These are phyloP conservation scores for Coemansia sp. DNA, from an alignment of 371 early-diverging fungal genomes.

Conservation along the genomic window DNA sequence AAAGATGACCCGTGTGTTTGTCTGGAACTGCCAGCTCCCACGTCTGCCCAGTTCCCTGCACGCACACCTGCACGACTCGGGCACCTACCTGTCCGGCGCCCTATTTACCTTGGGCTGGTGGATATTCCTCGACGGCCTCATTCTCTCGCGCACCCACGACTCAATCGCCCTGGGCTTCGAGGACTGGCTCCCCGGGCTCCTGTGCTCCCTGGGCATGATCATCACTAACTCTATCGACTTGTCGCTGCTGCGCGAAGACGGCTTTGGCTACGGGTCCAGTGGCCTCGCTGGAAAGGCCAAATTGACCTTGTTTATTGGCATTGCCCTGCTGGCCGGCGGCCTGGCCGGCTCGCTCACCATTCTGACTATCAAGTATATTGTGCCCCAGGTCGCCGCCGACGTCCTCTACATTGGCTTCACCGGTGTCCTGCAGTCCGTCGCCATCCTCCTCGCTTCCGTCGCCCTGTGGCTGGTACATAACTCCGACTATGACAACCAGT, in stretches of 20 bases:
- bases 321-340: constrained; percentile 52
- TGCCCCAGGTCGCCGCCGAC: constrained; percentile 36
- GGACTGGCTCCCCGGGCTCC: constrained; percentile 51
- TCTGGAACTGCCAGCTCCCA: constrained; percentile 48
- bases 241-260: constrained; percentile 47
- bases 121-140: constrained; percentile 54
- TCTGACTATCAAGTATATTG: constrained; percentile 50
- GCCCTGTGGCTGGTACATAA: constrained; percentile 51
- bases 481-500: constrained; percentile 48
- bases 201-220: constrained; percentile 52
- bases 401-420: constrained; percentile 49
- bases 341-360: constrained; percentile 52
- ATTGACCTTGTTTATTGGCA: constrained; percentile 51
- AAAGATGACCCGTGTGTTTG: constrained; percentile 42
- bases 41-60: constrained; percentile 39
- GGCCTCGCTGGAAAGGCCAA: constrained; percentile 51
- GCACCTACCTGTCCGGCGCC: constrained; percentile 46
- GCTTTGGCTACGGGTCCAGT: constrained; percentile 44
- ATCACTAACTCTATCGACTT: constrained; percentile 54
- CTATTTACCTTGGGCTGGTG: constrained; percentile 53
- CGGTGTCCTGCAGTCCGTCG: constrained; percentile 44
- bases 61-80: constrained; percentile 36
- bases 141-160: constrained; percentile 28
- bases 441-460: constrained; percentile 36
- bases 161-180: constrained; percentile 46